Conservation (phyloP, 2,329 filamentous ascomycete species). For the Biscogniauxia mediterranea region DNA sequence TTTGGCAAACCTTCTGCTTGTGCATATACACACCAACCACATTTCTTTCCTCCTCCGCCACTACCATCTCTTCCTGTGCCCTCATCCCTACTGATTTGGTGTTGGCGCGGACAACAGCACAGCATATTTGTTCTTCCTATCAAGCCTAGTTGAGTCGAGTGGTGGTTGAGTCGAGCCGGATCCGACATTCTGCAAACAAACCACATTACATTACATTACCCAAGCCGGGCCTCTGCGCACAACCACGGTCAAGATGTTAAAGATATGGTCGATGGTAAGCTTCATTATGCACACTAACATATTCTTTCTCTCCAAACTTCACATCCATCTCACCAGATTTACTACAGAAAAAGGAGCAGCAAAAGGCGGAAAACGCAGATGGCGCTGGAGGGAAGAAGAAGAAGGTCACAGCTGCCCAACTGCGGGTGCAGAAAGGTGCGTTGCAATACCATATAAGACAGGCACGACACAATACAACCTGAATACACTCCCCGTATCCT, state of each 20-base stretch:
- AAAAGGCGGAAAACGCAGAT: conserved; percentile 85
- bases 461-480: no score
- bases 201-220: conserved; percentile 1
- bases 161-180: no score
- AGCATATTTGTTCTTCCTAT: background rate
- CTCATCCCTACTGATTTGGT: background rate
- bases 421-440: conserved; percentile 92
- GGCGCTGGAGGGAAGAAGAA: conserved; percentile 83
- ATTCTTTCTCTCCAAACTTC: background rate
- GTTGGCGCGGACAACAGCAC: background rate
- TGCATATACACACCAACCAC: no score
- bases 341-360: conserved; percentile 88
- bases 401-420: conserved; percentile 94
- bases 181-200: background rate
- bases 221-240: background rate
- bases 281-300: background rate
- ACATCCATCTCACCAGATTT: conserved; percentile 21
- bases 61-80: no score
- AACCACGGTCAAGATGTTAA: conserved; percentile 72
- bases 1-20: background rate
- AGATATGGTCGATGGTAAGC: conserved; percentile 97
- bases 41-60: background rate
- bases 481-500: no score
- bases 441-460: background rate
- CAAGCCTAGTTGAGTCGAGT: background rate